Base-by-base conservation (phyloP, 768 basidiomycete genomes). In the Kwoniella sp. region DNA sequence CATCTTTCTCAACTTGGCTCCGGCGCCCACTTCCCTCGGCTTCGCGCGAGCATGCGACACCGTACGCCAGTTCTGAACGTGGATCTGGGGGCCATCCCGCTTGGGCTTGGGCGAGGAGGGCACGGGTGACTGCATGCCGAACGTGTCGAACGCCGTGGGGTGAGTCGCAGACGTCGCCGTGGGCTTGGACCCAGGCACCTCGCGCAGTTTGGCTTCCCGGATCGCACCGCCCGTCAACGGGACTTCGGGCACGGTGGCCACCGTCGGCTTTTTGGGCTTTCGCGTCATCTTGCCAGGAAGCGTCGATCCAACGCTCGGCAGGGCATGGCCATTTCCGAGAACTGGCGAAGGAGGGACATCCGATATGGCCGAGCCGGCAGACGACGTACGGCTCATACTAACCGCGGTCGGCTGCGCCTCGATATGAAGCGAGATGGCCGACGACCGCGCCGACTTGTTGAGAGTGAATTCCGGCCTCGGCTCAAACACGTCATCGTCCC, bases 21-120 rank as follows among this genome's bases (percentile, higher is more conserved):
- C 51, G 46, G 9, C 51, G 50, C 39, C 61, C 60, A 3, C 64
- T 23, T 15, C 12, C 0, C 20, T 20, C 9, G 34, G 27, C 7
- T 45, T 6, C 20, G 33, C 33, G 45, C 46, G 46, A 14, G 38
- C 43, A 48, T 68, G 48, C 4, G 36, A 23, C 5, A 70, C 66
- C 15, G 48, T 63, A 1, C 63, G 54, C 70, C 70, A 73, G 27
- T 73, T 71, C 25, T 64, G 62, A 3, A 59, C 56, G 46, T 73
- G 72, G 1, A 52, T 19, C 50, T 65, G 51, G n/a, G 46, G 37
- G 1, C 15, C 34, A 36, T 25, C 32, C 6, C 17, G n/a, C 11
- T 27, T 28, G 48, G 28, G 20, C 26, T 46, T 45, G 20, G 42
- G 20, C 20, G 32, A 39, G 17, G 54, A 40, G 1, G 50, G 34